A percentile compares a stretch with the other conserved stretches of the same genome.
Evolutionary conservation across 1,284 basidiomycete species (phyloP).

Genomic region (Papiliotrema fonsecae): DNA sequence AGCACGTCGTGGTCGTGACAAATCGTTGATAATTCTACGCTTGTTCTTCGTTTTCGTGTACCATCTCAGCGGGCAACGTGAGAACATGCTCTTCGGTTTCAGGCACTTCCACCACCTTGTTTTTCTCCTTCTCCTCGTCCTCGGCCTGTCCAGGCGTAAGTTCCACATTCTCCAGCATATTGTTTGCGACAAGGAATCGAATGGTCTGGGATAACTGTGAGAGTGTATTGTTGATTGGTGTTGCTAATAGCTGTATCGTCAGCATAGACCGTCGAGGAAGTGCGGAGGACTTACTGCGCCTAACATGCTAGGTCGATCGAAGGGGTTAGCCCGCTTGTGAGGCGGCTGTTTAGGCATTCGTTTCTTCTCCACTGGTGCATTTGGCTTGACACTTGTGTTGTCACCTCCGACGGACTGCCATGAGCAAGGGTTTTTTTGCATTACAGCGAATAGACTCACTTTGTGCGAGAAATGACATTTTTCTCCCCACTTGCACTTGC

Average conservation of each 20-base stretch:
- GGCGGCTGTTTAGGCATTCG: slow-evolving; percentile 54
- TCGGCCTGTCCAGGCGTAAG: slow-evolving; percentile 70
- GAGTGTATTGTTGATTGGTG: slow-evolving; percentile 83
- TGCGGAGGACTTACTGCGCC: slow-evolving; percentile 58
- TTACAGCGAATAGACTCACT: slow-evolving; percentile 16
- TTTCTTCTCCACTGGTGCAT: slow-evolving; percentile 1
- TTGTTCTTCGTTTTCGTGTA: neutral
- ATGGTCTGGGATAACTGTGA: slow-evolving; percentile 92
- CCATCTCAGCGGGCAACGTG: too few relatives aligned
- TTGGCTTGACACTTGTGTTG: neutral
- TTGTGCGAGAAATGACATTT: slow-evolving; percentile 35
- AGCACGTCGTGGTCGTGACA: too few relatives aligned
- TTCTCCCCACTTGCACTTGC: slow-evolving; percentile 34
- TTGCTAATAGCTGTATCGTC: slow-evolving; percentile 55
- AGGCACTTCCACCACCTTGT: slow-evolving; percentile 22
- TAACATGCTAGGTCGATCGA: slow-evolving; percentile 64
- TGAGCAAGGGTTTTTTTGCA: neutral
- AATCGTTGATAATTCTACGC: neutral
- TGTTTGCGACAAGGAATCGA: slow-evolving; percentile 85
- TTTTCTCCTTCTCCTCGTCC: slow-evolving; percentile 50
- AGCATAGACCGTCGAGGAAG: too few relatives aligned
- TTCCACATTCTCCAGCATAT: slow-evolving; percentile 81
- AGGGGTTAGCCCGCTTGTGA: slow-evolving; percentile 60
- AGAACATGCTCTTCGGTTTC: neutral
- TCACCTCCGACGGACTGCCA: neutral